Evolutionary conservation across 352 stramenopile genomes (phyloP).

Genomic region (Globisporangium sylvaticum): DNA sequence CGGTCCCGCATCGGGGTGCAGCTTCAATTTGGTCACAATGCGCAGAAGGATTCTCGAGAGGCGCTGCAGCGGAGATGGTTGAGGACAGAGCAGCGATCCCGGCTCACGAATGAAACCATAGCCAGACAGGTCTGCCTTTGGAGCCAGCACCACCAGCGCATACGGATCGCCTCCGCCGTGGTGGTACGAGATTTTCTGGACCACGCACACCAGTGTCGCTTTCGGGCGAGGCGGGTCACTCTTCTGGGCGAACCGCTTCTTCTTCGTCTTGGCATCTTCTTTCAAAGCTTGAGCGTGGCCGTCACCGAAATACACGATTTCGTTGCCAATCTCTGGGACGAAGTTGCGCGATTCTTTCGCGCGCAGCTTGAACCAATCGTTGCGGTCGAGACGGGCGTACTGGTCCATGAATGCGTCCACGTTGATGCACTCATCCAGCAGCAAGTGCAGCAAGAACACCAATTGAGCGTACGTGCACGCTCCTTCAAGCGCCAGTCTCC

Average conservation of each 20-base stretch:
- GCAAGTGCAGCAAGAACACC: constrained; percentile 64
- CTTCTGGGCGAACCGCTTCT: constrained; percentile 71
- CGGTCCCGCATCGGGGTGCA: constrained; percentile 53
- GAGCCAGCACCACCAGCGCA: constrained; percentile 51
- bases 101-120: constrained; percentile 29
- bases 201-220: constrained; percentile 54
- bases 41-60: constrained; percentile 60
- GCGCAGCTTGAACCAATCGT: constrained; percentile 76
- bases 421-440: constrained; percentile 76
- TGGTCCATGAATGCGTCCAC: constrained; percentile 80
- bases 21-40: constrained; percentile 57
- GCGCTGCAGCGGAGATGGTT: constrained; percentile 55
- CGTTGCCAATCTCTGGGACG: constrained; percentile 59
- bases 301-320: constrained; percentile 78
- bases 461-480: constrained; percentile 68
- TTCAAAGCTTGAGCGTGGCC: constrained; percentile 73
- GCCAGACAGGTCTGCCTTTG: constrained; percentile 25
- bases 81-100: constrained; percentile 45
- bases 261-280: constrained; percentile 74
- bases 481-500: constrained; percentile 58
- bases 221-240: constrained; percentile 48
- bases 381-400: constrained; percentile 58
- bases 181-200: constrained; percentile 70
- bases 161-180: constrained; percentile 81
- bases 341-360: constrained; percentile 73